Percentiles rank a stretch among this genome's conserved stretches.
These are phyloP conservation scores for Anethum foeniculum DNA, from an alignment of 140 eudicot genomes.

Conservation along the genomic window DNA sequence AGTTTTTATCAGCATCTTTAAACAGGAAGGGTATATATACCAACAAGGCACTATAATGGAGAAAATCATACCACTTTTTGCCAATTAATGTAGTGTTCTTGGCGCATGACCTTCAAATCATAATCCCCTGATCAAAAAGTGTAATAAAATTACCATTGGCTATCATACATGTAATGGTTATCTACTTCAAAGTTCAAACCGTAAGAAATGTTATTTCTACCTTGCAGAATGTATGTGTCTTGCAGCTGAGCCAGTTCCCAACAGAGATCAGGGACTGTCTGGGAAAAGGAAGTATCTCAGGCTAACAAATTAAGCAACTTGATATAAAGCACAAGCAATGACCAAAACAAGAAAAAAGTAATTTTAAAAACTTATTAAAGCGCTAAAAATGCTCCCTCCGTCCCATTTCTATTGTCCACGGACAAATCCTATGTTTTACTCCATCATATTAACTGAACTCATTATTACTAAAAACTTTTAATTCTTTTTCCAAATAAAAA, in stretches of 20 bases:
- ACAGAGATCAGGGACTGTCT: slow-evolving; percentile 96
- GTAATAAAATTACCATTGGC: slow-evolving; percentile 7
- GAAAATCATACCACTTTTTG: slow-evolving; percentile 60
- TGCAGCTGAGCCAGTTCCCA: slow-evolving; percentile 98
- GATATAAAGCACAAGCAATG: background rate
- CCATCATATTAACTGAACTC: too few relatives aligned
- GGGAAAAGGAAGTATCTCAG: slow-evolving; percentile 18
- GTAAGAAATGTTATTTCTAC: slow-evolving; percentile 22
- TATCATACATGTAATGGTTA: background rate
- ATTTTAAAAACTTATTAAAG: background rate
- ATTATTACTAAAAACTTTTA: too few relatives aligned
- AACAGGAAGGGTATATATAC: background rate
- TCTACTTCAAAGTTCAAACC: background rate
- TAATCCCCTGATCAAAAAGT: slow-evolving; percentile 51
- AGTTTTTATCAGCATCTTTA: slow-evolving; percentile 8
- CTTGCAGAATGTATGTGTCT: slow-evolving; percentile 97
- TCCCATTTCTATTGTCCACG: too few relatives aligned
- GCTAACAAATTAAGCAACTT: background rate
- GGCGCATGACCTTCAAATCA: slow-evolving; percentile 97
- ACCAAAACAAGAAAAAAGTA: background rate
- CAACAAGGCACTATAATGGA: background rate
- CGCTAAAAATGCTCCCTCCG: background rate
- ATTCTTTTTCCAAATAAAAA: too few relatives aligned
- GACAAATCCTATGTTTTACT: too few relatives aligned
- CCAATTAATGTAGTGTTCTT: slow-evolving; percentile 76